Conservation (phyloP, 768 basidiomycete species). For the Russula griseocarnosa region DNA sequence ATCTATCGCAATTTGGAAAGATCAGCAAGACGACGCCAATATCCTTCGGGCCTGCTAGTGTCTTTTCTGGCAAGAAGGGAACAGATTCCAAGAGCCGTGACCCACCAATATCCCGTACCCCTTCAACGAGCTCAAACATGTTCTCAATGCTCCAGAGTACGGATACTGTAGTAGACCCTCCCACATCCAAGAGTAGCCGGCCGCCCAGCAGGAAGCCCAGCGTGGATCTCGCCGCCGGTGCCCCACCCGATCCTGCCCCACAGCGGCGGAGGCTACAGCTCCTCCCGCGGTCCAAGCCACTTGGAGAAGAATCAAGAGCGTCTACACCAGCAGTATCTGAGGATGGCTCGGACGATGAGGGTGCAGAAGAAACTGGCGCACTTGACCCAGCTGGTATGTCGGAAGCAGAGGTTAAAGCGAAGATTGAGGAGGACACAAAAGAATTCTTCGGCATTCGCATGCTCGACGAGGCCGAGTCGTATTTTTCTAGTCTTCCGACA, state of each 20-base stretch:
- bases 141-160: conserved; percentile 75
- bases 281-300: conserved; percentile 70
- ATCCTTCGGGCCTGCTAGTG: conserved; percentile 80
- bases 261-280: conserved; percentile 73
- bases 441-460: conserved; percentile 85
- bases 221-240: conserved; percentile 46
- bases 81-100: conserved; percentile 50
- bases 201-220: conserved; percentile 50
- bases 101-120: conserved; percentile 69
- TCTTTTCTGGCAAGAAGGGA: conserved; percentile 74
- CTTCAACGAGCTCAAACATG: conserved; percentile 72
- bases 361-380: conserved; percentile 33
- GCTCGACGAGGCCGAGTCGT: conserved; percentile 81
- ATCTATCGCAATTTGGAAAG: conserved; percentile 85
- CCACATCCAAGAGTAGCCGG: conserved; percentile 47
- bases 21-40: conserved; percentile 63
- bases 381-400: conserved; percentile 46
- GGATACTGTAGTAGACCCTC: conserved; percentile 51
- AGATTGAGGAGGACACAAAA: conserved; percentile 76
- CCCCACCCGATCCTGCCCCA: conserved; percentile 44
- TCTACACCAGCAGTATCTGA: conserved; percentile 47
- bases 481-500: conserved; percentile 71
- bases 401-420: conserved; percentile 63
- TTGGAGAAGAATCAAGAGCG: conserved; percentile 41
- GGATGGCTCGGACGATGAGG: conserved; percentile 49